Base-by-base conservation (phyloP, 108 stramenopile genomes). In the Poteriospumella lacustris region DNA sequence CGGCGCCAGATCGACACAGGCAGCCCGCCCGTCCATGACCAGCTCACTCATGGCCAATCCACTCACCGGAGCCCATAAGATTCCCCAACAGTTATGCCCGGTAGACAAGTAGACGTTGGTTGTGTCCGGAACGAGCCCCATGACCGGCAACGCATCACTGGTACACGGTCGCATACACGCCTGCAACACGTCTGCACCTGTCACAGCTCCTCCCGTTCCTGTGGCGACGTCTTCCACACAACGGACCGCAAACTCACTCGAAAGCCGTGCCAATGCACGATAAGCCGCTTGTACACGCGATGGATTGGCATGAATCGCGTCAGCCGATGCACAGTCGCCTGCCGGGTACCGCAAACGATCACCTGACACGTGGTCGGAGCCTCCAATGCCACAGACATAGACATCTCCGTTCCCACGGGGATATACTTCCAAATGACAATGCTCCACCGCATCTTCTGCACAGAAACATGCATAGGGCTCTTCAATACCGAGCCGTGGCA, bases 21-120 rank as follows among this genome's bases (percentile, higher is more conserved):
- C 36, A 1, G 84, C 76, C 39, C 39, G 62, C 33, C 94, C 93
- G 1, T 95, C 91, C 58, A 91, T 79, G 40, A 96, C 77, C 38
- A 97, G 81, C 78, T 97, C 95, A 0, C 94, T 70, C 83, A 96
- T 92, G 24, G 85, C 85, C 76, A 86, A 80, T 0, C 97, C 97
- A 56, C 89, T 90, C 39, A 91, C 93, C 0, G 95, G 97, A 3
- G 94, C 94, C 95, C 95, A 96, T 0, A 94, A 89, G 58, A 97
- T 97, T 2, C 93, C 93, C 97, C 97, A 97, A 80, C 95, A 96
- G 77, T 97, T 97, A 79, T 95, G 95, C 28, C 93, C 97, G 1
- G 93, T 91, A 85, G 92, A 92, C 43, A 96, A 90, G 82, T 89
- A 94, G 1, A 92, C 94, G 12, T 92, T 91, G 33, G 44, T 59